A percentile compares a stretch with the other conserved stretches of the same genome.
phyloP scores from a whole-genome alignment of 371 early-diverging fungal species.

The Nematocida major region DNA sequence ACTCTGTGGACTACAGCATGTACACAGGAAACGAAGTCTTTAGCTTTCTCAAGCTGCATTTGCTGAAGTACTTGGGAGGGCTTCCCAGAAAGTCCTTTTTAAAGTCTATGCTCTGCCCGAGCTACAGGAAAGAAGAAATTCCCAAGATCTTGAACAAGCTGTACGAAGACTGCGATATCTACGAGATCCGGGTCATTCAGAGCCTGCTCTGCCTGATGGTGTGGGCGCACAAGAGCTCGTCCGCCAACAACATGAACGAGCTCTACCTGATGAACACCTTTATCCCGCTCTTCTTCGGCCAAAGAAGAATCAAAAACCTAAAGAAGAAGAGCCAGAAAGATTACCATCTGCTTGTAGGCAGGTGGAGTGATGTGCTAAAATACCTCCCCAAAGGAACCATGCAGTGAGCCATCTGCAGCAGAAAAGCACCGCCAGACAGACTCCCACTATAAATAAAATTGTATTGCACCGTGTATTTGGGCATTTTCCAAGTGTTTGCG shows the following conservation, averaged over 20 bases:
- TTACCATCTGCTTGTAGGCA: neutral
- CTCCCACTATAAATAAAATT: no score
- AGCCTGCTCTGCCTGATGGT: constrained; percentile 4
- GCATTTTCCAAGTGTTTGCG: no score
- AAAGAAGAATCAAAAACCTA: neutral
- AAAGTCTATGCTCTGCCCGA: neutral
- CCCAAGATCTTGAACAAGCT: neutral
- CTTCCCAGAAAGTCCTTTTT: neutral
- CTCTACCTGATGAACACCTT: neutral
- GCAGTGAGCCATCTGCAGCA: no score
- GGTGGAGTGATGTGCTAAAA: constrained; percentile 16
- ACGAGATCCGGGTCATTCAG: neutral
- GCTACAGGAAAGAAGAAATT: neutral
- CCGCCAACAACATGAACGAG: neutral
- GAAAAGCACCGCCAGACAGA: no score
- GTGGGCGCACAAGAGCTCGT: neutral
- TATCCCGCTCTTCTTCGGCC: constrained; percentile 30
- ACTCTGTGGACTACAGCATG: neutral
- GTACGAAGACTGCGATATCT: neutral
- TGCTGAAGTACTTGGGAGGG: neutral
- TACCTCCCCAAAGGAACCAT: constrained; percentile 36
- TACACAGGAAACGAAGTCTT: neutral
- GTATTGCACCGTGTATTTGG: no score
- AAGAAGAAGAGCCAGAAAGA: constrained; percentile 2
- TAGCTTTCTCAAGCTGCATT: constrained; percentile 7